These are phyloP conservation scores for Alternaria hordeiaustralica DNA, from an alignment of 2,329 filamentous ascomycete genomes.

Conservation along the genomic window DNA sequence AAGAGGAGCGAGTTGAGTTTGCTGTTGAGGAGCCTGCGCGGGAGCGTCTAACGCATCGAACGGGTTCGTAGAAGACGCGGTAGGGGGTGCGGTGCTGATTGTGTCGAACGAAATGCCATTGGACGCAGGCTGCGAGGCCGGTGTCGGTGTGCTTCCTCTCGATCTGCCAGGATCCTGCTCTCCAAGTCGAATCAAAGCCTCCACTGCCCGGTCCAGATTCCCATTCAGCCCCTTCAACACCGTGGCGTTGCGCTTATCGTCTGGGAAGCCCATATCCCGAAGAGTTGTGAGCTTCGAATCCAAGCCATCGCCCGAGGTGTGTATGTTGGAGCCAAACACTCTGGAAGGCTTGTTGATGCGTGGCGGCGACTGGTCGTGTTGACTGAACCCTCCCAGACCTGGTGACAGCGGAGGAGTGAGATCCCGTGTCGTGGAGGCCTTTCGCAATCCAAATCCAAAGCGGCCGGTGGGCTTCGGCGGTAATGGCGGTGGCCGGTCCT, in stretches of 20 bases:
- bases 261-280: constrained; percentile 89
- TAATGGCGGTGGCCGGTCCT: constrained; percentile 63
- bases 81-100: constrained; percentile 35
- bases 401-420: constrained; percentile 53
- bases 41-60: constrained; percentile 54
- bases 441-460: constrained; percentile 70
- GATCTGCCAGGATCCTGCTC: constrained; percentile 57
- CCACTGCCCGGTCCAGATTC: constrained; percentile 84
- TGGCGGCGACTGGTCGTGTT: constrained; percentile 44
- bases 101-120: constrained; percentile 55
- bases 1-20: constrained; percentile 27
- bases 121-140: constrained; percentile 57
- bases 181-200: constrained; percentile 81
- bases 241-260: constrained; percentile 79
- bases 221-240: constrained; percentile 84
- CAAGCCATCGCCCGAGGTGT: constrained; percentile 61
- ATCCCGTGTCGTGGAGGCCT: constrained; percentile 72
- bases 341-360: constrained; percentile 68
- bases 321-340: constrained; percentile 72
- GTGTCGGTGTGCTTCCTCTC: constrained; percentile 56
- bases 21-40: constrained; percentile 37
- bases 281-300: constrained; percentile 80
- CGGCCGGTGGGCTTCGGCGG: constrained; percentile 67
- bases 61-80: constrained; percentile 46
- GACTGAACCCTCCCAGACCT: constrained; percentile 40